Base-by-base conservation (phyloP, 2,329 filamentous ascomycete species). In the Talaromyces sp. region DNA sequence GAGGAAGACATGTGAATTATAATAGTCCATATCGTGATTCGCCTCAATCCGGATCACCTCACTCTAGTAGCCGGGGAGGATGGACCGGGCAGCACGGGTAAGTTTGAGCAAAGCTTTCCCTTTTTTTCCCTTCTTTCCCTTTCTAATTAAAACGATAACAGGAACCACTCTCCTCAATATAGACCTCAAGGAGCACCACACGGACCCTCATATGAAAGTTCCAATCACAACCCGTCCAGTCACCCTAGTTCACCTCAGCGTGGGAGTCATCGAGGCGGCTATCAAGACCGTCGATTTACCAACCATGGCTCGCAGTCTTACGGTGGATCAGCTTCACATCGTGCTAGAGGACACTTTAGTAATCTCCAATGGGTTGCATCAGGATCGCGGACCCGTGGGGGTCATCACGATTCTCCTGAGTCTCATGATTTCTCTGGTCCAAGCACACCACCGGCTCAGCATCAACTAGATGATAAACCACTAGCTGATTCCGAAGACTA, bases 331-430 rank as follows among this genome's bases (percentile, higher is more conserved):
- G 70, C 74, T 34, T 68, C 75, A 23, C 76, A 78, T 34, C 83
- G 88, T 57, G 86, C 87, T 40, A 79, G 84, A 65, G 81, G 79
- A 36, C 79, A 87, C 76, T 84, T 89, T 79, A 82, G 87, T 75
- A 86, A 90, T 75, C 73, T 87, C 2, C 90, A 91, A 53, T 93
- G 91, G 89, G 89, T 85, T 60, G 82, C 86, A 51, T 81, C 80
- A 36, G 80, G 81, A 56, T 79, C 82, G 18, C 80, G 81, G 60
- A 80, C 82, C 68, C 84, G 83, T 71, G 79, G 83, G 61, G 69
- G 73, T 40, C 72, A 77, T 61, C 67, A 78, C 40, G 73, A 69
- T 59, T 72, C 74, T 59, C 80, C 79, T 61, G 72, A 76, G 28
- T 74, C 68, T 28, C 73, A 73, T 54, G 67, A 67, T 23, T 71